Evolutionary conservation across 257 asterid genomes (phyloP), one percentile per base, ranked within the genome.

Genomic region (Lycium barbarum): DNA sequence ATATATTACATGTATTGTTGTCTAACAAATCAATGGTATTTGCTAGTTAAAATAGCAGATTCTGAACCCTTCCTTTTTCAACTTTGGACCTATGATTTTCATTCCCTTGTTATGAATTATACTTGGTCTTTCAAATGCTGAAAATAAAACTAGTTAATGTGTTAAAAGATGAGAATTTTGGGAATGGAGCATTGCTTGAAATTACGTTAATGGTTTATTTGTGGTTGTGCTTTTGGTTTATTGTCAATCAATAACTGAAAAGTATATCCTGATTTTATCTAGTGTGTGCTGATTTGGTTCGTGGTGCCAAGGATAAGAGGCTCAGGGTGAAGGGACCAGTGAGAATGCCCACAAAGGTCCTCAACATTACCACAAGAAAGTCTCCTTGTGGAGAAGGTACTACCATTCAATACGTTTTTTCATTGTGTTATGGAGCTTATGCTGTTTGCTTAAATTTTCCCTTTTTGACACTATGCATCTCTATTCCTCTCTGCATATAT

Each of bases 301-400:
- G 86, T 71, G 86, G 86, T 55, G 81, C 86, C 79, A 83, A 83
- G 61, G 86, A 83, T 18, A 83, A 83, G 71, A 71, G 59, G 61
- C 81, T 83, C 70, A 55, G 70, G 81, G 86, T 83, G 57, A 83
- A 71, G 72, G 86, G 86, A 71, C 81, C 82, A 6, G 85, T 85
- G 85, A 85, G 88, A 74, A 85, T 81, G 85, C 85, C 88, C 22
- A 85, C 85, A 6, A 85, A 85, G 85, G 88, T 85, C 80, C 85
- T 85, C 49, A 79, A 68, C 83, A 85, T 85, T 35, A 85, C 88
- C 15, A 85, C 88, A 11, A 85, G 83, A 72, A 85, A 82, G 85
- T 85, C 88, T 66, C 88, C 88, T 38, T 85, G 88, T 81, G 85
- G 88, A 40, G 85, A 85, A 85, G 85, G 85, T 85, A 71, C 17